phyloP scores from a whole-genome alignment of 495 filamentous ascomycete genomes.

The Aspergillus taichungensis region DNA sequence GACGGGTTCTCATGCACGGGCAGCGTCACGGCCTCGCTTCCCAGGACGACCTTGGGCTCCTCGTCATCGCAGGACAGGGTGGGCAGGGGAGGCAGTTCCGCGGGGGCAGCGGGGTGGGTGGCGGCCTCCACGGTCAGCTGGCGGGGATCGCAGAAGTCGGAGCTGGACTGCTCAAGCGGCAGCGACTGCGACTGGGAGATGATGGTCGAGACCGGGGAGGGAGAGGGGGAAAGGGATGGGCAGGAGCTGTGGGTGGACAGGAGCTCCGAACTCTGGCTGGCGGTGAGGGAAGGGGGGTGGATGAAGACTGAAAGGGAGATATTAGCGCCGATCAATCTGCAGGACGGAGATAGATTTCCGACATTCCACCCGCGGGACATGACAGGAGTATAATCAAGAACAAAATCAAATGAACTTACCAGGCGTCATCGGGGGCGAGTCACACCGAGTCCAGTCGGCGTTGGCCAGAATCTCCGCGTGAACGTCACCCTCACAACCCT shows the following conservation, averaged over 20 bases:
- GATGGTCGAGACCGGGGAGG: slow-evolving; percentile 58
- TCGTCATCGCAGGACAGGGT: slow-evolving; percentile 63
- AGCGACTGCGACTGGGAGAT: slow-evolving; percentile 54
- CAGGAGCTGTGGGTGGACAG: slow-evolving; percentile 59
- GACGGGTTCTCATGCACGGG: slow-evolving; percentile 42
- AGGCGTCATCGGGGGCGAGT: slow-evolving; percentile 85
- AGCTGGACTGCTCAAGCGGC: slow-evolving; percentile 22
- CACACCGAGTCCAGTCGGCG: slow-evolving; percentile 65
- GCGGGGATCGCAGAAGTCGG: slow-evolving; percentile 86
- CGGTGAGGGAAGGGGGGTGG: slow-evolving; percentile 59
- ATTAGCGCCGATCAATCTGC: slow-evolving; percentile 8
- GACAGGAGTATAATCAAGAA: slow-evolving; percentile 1
- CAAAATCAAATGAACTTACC: slow-evolving; percentile 60
- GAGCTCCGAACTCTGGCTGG: slow-evolving; percentile 58
- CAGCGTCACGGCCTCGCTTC: slow-evolving; percentile 52
- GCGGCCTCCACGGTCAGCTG: slow-evolving; percentile 74
- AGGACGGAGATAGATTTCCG: background rate
- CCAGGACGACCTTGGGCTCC: slow-evolving; percentile 67
- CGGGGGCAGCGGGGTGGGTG: slow-evolving; percentile 37
- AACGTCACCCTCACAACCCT: slow-evolving; percentile 66
- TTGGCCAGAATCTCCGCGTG: slow-evolving; percentile 67
- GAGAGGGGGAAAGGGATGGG: slow-evolving; percentile 74
- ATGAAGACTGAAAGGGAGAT: slow-evolving; percentile 58
- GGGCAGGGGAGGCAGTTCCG: slow-evolving; percentile 62
- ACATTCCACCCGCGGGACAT: background rate